Evolutionary conservation across 1,139 yeast genomes (phyloP), one percentile per base, ranked within the genome.

Genomic region (Candida tropicalis): DNA sequence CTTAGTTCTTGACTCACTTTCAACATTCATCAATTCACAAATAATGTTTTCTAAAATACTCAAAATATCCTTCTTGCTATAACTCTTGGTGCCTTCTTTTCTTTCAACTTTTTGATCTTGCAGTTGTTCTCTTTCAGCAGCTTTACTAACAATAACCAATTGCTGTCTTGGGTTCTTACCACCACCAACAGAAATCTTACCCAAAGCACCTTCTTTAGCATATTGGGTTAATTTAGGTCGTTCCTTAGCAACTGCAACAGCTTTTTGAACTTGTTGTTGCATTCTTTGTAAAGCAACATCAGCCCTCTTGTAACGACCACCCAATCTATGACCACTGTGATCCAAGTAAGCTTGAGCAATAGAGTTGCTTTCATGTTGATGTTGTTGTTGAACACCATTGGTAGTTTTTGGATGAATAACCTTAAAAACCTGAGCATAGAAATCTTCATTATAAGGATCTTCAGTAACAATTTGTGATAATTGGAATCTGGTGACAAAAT

Each of bases 221-320:
- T 80, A 74, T 53, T 80, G 86, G 25, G 81, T 82, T 57, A 78
- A 76, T 70, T 84, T 87, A 52, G 95, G 93, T 60, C 88, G 81
- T 58, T 89, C 96, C 60, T 89, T 87, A 29, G 97, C 97, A 41
- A 89, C 95, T 38, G 95, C 87, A 17, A 93, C 97, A 7, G 98
- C 98, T 60, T 87, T 87, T 62, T 91, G 96, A 45, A 95, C 97
- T 68, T 93, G 98, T 60, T 91, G 97, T 70, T 93, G 98, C 97
- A 93, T 91, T 75, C 97, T 84, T 68, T 88, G 97, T 57, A 91
- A 76, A 1, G 97, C 97, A 54, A 91, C 86, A 63, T 89, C 97
- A n/a, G 95, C 93, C 60, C 96, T 77, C 69, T 87, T 84, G 56
- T 81, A 79, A 62, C 96, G 82, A 39, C 96, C 95, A 50, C 96